Evolutionary conservation across 2,329 filamentous ascomycete species (phyloP).

Genomic region (Phoma sp.): DNA sequence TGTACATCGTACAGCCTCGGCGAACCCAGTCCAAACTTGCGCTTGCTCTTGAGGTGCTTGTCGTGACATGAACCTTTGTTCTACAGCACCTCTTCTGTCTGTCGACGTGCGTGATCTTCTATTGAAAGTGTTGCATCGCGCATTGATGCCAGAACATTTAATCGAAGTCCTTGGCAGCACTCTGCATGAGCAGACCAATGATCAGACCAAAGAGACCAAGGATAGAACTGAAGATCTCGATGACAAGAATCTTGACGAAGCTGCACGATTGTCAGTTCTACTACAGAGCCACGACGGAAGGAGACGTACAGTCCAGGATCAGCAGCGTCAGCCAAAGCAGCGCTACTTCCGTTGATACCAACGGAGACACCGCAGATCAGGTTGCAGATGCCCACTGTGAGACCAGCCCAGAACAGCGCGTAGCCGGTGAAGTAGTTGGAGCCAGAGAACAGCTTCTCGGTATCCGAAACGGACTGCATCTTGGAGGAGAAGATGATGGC

Average conservation of each 20-base stretch:
- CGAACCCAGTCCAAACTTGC: slow-evolving; percentile 5
- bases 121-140: neutral
- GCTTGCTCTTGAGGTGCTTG: slow-evolving; percentile 11
- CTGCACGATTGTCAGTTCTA: slow-evolving; percentile 53
- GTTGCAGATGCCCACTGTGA: slow-evolving; percentile 96
- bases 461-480: slow-evolving; percentile 70
- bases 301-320: slow-evolving; percentile 80
- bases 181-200: slow-evolving; percentile 84
- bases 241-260: slow-evolving; percentile 98
- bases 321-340: slow-evolving; percentile 92
- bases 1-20: slow-evolving; percentile 38
- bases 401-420: slow-evolving; percentile 92
- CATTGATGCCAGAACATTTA: slow-evolving; percentile 18
- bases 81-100: neutral
- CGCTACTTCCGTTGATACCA: slow-evolving; percentile 97
- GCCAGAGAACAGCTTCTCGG: slow-evolving; percentile 71
- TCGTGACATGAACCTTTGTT: slow-evolving; percentile 14
- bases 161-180: slow-evolving; percentile 78
- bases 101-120: neutral
- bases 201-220: slow-evolving; percentile 96
- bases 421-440: slow-evolving; percentile 93
- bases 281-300: neutral
- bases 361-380: slow-evolving; percentile 94
- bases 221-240: slow-evolving; percentile 99
- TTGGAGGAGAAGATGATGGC: slow-evolving; percentile 97